Conservation (phyloP, 2,329 filamentous ascomycete species). For the Colletotrichum sp. region DNA sequence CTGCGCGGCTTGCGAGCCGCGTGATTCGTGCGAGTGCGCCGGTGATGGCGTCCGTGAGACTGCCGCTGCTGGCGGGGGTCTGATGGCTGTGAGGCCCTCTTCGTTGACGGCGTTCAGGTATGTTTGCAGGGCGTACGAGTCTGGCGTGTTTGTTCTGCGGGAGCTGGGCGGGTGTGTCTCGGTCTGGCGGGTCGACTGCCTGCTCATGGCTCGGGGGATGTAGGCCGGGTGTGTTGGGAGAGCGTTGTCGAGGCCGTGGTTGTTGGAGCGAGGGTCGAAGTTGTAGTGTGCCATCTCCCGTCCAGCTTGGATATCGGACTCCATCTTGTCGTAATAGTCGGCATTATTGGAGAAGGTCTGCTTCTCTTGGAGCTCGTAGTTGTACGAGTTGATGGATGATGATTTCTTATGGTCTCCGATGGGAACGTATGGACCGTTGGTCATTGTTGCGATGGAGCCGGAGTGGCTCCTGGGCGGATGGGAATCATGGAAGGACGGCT, state of each 20-base stretch:
- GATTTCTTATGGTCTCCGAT: conserved; percentile 31
- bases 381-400: conserved; percentile 24
- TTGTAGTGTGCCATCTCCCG: conserved; percentile 25
- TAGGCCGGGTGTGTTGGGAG: conserved; percentile 57
- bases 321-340: conserved; percentile 45
- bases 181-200: conserved; percentile 20
- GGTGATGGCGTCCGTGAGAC: not conserved
- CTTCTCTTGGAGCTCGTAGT: conserved; percentile 24
- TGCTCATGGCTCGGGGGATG: conserved; percentile 41
- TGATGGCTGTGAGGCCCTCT: conserved; percentile 8
- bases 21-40: not conserved
- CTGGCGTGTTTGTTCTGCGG: conserved; percentile 26
- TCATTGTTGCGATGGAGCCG: conserved; percentile 21
- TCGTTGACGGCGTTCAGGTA: conserved; percentile 40
- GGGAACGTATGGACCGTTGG: conserved; percentile 21
- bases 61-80: conserved; percentile 9
- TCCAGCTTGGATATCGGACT: conserved; percentile 3
- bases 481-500: no score
- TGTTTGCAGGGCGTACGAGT: conserved; percentile 39
- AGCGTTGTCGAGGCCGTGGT: conserved; percentile 29
- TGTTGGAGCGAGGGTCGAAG: conserved; percentile 28
- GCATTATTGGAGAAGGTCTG: conserved; percentile 33
- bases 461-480: conserved; percentile 8
- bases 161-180: conserved; percentile 1
- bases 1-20: no score